Base-by-base conservation (phyloP, 352 stramenopile genomes). In the Globisporangium viniferum region DNA sequence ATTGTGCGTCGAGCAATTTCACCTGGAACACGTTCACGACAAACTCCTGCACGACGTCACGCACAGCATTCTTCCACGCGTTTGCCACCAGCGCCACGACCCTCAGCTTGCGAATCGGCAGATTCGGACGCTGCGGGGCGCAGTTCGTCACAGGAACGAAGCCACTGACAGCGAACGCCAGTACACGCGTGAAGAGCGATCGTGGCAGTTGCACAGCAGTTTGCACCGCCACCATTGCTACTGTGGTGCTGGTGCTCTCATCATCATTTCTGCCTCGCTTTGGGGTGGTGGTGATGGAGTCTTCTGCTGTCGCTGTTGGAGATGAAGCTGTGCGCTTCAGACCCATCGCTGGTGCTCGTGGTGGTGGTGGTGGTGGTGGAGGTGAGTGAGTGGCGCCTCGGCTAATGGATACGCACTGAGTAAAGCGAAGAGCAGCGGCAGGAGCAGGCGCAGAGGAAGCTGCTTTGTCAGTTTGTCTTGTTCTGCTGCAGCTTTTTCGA, bases 41-140 rank as follows among this genome's bases (percentile, higher is more conserved):
- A 27, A 66, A 66, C 6, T 61, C 44, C 10, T 46, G 46, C 20
- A 70, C 56, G 0, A 70, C 65, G 3, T 0, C 36, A 10, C 59
- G 57, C 2, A 48, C 46, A 2, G 65, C 65, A 6, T 29, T 41
- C 49, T n/a, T 49, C 65, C 65, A 70, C 3, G 24, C 46, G 0
- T 12, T 22, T 3, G 65, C 54, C 14, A 70, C 58, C 12, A 53
- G 20, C 22, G 65, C 65, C 8, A 62, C 31, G 22, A 27, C 3
- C 0, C 44, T 7, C 4, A 70, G 49, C 33, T 57, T 59, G 24
- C 58, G 65, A n/a, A 70, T 58, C 24, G 65, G 65, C 27, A 70
- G 56, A 14, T 55, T 61, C 57, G 65, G 65, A 44, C 31, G 44
- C 14, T 22, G 35, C 4, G 65, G 65, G 1, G 39, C 46, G 48